Percentiles rank a stretch among this genome's conserved stretches.
Conservation (phyloP, 163 green algal species). For the Coccomyxa subellipsoidea region DNA sequence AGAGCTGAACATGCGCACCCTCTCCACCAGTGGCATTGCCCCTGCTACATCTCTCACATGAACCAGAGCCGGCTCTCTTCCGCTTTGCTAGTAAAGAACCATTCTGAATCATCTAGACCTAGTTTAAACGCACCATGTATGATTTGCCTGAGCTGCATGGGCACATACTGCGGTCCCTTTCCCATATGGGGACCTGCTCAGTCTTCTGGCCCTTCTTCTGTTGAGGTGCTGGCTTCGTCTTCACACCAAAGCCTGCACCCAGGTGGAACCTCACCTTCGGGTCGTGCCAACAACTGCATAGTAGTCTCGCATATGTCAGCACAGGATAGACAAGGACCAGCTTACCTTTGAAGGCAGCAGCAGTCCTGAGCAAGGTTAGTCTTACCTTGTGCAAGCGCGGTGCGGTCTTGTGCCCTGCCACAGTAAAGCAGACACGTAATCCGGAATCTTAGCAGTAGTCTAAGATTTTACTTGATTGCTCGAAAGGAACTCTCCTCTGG, state of each 20-base stretch:
- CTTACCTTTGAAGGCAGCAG: background rate
- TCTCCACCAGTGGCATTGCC: too few relatives aligned
- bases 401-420: background rate
- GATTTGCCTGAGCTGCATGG: constrained; percentile 11
- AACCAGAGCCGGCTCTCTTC: too few relatives aligned
- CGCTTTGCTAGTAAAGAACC: too few relatives aligned
- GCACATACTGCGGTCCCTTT: constrained; percentile 7
- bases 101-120: background rate
- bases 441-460: too few relatives aligned
- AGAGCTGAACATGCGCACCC: background rate
- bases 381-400: background rate
- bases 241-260: background rate
- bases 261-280: too few relatives aligned
- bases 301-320: too few relatives aligned
- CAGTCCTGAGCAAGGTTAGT: background rate
- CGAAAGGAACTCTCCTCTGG: too few relatives aligned
- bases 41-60: background rate
- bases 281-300: too few relatives aligned
- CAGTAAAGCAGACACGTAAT: too few relatives aligned
- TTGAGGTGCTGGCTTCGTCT: background rate
- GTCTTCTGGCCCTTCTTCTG: background rate
- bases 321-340: too few relatives aligned
- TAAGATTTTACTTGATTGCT: too few relatives aligned
- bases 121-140: background rate
- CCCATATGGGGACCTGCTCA: background rate